phyloP scores from a whole-genome alignment of 352 stramenopile species.

The Phytophthora europaea region DNA sequence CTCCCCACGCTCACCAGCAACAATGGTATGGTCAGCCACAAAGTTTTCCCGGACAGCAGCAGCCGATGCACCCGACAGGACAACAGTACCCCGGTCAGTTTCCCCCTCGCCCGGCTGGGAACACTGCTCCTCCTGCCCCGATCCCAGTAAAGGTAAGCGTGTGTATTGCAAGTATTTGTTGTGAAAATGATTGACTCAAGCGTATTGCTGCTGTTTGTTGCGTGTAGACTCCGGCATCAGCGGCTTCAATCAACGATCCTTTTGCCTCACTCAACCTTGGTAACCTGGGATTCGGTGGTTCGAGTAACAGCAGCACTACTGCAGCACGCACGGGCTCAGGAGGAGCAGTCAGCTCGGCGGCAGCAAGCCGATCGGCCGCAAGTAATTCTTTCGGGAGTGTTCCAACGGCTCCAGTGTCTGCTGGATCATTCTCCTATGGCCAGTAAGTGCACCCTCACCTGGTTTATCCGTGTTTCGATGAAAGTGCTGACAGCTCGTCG shows the following conservation, averaged over 20 bases:
- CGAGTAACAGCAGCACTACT: conserved; percentile 25
- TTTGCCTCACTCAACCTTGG: conserved; percentile 79
- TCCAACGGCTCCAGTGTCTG: conserved; percentile 19
- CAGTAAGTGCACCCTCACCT: conserved; percentile 31
- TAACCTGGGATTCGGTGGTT: conserved; percentile 55
- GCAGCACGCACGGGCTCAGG: conserved; percentile 32
- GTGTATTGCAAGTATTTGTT: not conserved
- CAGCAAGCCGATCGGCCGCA: conserved; percentile 16
- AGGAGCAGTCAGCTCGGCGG: conserved; percentile 31
- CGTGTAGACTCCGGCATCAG: conserved; percentile 35
- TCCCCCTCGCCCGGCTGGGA: conserved; percentile 19
- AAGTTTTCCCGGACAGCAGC: conserved; percentile 40
- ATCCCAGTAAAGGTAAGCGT: conserved; percentile 51
- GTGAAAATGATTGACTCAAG: not conserved
- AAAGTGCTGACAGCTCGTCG: conserved; percentile 11
- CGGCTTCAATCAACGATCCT: conserved; percentile 69
- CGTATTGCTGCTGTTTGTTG: conserved; percentile 1
- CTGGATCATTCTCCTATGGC: conserved; percentile 53
- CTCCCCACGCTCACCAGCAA: conserved; percentile 44
- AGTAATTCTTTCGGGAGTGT: conserved; percentile 38
- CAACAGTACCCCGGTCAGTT: conserved; percentile 49
- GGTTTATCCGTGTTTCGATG: not conserved
- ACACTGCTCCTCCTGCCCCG: conserved; percentile 26
- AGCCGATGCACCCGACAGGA: conserved; percentile 37
- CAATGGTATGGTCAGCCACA: conserved; percentile 54